phyloP scores from a whole-genome alignment of 2,329 filamentous ascomycete species.

The Colletotrichum agaves region DNA sequence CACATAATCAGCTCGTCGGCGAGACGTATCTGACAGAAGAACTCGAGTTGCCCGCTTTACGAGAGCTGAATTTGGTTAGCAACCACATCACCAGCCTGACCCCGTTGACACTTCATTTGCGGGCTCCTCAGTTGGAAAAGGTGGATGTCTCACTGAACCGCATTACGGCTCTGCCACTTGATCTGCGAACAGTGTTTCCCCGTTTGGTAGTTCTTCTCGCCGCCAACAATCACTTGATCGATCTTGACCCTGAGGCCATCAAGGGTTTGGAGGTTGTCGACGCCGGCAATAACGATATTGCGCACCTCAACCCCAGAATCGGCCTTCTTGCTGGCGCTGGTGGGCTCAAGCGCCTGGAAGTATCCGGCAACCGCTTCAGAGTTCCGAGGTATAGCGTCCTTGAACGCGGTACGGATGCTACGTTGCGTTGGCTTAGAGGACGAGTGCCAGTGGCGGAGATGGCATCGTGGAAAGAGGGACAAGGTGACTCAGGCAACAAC shows the following conservation, averaged over 20 bases:
- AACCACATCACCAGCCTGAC: conserved; percentile 79
- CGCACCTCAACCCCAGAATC: conserved; percentile 81
- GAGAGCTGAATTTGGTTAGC: conserved; percentile 78
- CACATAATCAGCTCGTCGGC: conserved; percentile 77
- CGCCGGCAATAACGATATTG: conserved; percentile 86
- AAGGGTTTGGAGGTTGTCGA: conserved; percentile 81
- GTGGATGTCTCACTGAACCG: conserved; percentile 87
- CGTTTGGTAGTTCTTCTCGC: conserved; percentile 76
- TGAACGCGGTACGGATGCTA: conserved; percentile 87
- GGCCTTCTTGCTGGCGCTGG: conserved; percentile 77
- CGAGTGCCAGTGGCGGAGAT: conserved; percentile 74
- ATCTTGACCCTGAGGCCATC: conserved; percentile 78
- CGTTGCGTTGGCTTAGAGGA: conserved; percentile 82
- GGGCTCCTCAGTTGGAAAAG: conserved; percentile 79
- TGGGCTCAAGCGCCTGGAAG: conserved; percentile 74
- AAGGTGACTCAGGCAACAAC: conserved; percentile 48
- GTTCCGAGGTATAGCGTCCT: conserved; percentile 87
- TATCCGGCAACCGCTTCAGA: conserved; percentile 86
- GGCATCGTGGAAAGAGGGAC: conserved; percentile 64
- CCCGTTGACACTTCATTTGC: conserved; percentile 72
- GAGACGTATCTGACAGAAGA: conserved; percentile 73
- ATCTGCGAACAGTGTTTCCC: conserved; percentile 75
- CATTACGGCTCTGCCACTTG: conserved; percentile 73
- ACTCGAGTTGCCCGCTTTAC: conserved; percentile 77
- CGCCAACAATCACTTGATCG: conserved; percentile 81